Conservation (phyloP, 2,329 filamentous ascomycete species). For the Diaporthe longicolla region DNA sequence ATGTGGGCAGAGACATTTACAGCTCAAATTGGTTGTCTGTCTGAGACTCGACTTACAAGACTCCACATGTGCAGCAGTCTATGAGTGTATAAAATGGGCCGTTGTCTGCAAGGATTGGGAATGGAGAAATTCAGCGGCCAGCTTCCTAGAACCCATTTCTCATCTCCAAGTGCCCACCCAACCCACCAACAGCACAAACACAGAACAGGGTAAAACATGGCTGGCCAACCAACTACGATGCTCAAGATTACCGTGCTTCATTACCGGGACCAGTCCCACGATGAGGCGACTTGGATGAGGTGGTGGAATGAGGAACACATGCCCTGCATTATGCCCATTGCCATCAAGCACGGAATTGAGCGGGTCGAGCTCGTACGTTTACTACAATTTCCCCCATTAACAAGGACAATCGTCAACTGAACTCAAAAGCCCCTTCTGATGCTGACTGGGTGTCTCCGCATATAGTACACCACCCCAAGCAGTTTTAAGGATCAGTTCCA, state of each 20-base stretch:
- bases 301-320: constrained; percentile 42
- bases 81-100: neutral
- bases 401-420: neutral
- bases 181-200: too few species aligned
- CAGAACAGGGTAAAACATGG: neutral
- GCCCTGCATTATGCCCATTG: constrained; percentile 40
- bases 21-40: neutral
- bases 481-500: constrained; percentile 40
- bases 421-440: neutral
- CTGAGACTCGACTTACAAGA: neutral
- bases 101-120: neutral
- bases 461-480: constrained; percentile 38
- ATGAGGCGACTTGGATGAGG: constrained; percentile 40
- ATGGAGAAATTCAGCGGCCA: neutral
- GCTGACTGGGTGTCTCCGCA: neutral
- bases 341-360: constrained; percentile 39
- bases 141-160: neutral
- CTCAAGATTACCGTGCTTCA: constrained; percentile 31
- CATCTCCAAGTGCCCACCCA: neutral
- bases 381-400: neutral
- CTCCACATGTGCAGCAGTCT: neutral
- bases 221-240: neutral
- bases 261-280: constrained; percentile 24
- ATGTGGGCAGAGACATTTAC: neutral
- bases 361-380: constrained; percentile 35